Evolutionary conservation across 352 stramenopile species (phyloP).

Genomic region (Pythium diclinum): DNA sequence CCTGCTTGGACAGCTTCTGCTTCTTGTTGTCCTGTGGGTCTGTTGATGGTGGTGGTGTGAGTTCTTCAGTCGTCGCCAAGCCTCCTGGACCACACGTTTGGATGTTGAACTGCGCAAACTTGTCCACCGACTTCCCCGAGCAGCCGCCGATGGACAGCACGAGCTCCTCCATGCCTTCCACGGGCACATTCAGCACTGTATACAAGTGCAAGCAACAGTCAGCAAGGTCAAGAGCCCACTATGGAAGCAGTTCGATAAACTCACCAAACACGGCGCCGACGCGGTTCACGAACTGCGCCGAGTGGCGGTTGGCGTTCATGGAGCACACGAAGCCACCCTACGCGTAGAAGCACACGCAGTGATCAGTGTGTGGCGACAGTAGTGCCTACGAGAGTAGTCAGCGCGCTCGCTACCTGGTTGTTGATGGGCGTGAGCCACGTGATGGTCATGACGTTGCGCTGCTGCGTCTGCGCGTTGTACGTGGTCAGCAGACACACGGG

Average conservation of each 20-base stretch:
- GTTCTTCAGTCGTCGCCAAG: neutral
- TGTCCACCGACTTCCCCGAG: slow-evolving; percentile 52
- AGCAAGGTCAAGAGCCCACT: too few species aligned
- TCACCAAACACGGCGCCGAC: slow-evolving; percentile 42
- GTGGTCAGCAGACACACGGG: slow-evolving; percentile 74
- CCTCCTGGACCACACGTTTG: slow-evolving; percentile 47
- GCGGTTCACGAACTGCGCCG: slow-evolving; percentile 50
- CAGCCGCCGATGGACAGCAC: slow-evolving; percentile 73
- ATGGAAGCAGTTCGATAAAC: neutral
- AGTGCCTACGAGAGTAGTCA: neutral
- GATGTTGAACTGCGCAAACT: slow-evolving; percentile 54
- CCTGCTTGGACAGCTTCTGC: slow-evolving; percentile 63
- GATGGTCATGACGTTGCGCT: slow-evolving; percentile 77
- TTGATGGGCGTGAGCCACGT: slow-evolving; percentile 87
- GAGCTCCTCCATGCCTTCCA: slow-evolving; percentile 66
- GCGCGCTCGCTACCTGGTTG: slow-evolving; percentile 67
- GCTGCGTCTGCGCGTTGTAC: slow-evolving; percentile 20
- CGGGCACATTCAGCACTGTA: slow-evolving; percentile 75
- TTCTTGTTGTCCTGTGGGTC: slow-evolving; percentile 29
- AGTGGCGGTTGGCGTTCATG: slow-evolving; percentile 71
- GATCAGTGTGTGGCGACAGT: neutral
- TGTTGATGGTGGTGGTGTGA: slow-evolving; percentile 11
- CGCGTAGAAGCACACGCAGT: neutral
- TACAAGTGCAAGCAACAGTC: too few species aligned
- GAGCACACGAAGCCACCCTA: slow-evolving; percentile 80